Conservation (phyloP, 2,329 filamentous ascomycete species). For the Pezicula radicicola region DNA sequence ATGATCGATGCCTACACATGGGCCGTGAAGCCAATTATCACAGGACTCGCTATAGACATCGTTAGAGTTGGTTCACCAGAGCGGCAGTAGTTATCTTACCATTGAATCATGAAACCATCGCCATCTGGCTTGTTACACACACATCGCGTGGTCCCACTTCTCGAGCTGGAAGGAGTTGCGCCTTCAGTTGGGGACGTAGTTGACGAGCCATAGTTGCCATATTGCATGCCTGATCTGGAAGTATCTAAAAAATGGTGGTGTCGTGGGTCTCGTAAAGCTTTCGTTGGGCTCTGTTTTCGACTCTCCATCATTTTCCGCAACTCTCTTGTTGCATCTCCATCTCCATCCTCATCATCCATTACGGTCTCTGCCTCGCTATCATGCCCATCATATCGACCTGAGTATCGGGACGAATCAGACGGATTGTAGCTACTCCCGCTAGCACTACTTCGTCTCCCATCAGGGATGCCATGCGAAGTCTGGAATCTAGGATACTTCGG, state of each 20-base stretch:
- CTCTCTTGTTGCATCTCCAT: slow-evolving; percentile 58
- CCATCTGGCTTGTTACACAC: slow-evolving; percentile 45
- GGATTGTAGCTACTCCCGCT: slow-evolving; percentile 23
- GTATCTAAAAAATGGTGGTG: slow-evolving; percentile 18
- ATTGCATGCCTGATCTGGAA: slow-evolving; percentile 13
- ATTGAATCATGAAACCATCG: slow-evolving; percentile 59
- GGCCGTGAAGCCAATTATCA: slow-evolving; percentile 63
- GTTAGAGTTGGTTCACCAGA: not conserved
- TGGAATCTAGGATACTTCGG: slow-evolving; percentile 23
- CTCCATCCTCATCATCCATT: slow-evolving; percentile 42
- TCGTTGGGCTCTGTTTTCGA: slow-evolving; percentile 21
- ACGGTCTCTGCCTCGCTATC: slow-evolving; percentile 61
- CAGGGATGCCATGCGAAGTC: slow-evolving; percentile 9
- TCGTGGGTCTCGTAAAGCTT: slow-evolving; percentile 13
- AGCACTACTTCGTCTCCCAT: slow-evolving; percentile 16
- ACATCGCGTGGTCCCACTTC: slow-evolving; percentile 45
- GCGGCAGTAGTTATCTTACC: slow-evolving; percentile 39
- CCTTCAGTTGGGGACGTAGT: slow-evolving; percentile 48
- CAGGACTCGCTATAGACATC: slow-evolving; percentile 52
- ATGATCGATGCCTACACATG: slow-evolving; percentile 57
- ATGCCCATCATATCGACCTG: slow-evolving; percentile 16
- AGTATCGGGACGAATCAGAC: slow-evolving; percentile 26
- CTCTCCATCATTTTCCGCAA: slow-evolving; percentile 48
- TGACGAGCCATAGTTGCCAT: slow-evolving; percentile 20
- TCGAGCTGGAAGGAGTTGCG: slow-evolving; percentile 38